Percentiles rank a stretch among this genome's conserved stretches.
These are phyloP conservation scores for Pyrenochaeta sp. DNA, from an alignment of 2,329 filamentous ascomycete genomes.

Conservation along the genomic window DNA sequence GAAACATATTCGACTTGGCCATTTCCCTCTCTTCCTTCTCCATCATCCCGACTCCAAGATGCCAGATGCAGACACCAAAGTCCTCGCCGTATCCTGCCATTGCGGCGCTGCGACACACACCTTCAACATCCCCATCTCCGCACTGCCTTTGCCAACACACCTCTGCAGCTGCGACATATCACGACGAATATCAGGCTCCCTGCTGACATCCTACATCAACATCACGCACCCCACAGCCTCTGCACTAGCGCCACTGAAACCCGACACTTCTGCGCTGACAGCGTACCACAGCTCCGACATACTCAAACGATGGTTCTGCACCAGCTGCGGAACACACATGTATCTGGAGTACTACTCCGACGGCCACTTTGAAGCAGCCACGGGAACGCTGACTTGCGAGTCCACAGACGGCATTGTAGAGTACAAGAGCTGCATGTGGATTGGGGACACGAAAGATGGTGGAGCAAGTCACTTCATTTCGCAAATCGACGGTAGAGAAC, in stretches of 20 bases:
- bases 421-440: constrained; percentile 52
- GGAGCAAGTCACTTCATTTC: constrained; percentile 58
- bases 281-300: constrained; percentile 49
- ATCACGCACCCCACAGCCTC: constrained; percentile 40
- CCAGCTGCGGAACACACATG: constrained; percentile 53
- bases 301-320: constrained; percentile 52
- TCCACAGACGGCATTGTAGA: constrained; percentile 42
- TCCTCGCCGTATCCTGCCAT: constrained; percentile 51
- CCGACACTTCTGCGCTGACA: constrained; percentile 33
- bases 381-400: constrained; percentile 48
- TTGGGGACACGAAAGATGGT: constrained; percentile 61
- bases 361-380: constrained; percentile 49
- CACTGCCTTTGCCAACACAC: constrained; percentile 53
- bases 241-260: constrained; percentile 13
- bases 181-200: constrained; percentile 54
- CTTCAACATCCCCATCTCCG: constrained; percentile 37
- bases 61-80: background rate
- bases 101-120: constrained; percentile 54
- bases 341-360: constrained; percentile 49
- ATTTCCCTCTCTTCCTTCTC: background rate
- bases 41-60: background rate
- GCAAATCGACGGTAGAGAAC: constrained; percentile 35
- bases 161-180: constrained; percentile 61
- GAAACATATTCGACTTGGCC: too few relatives aligned
- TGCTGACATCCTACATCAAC: constrained; percentile 49